Conservation (phyloP, 495 filamentous ascomycete species). For the Aspergillus asperescens region DNA sequence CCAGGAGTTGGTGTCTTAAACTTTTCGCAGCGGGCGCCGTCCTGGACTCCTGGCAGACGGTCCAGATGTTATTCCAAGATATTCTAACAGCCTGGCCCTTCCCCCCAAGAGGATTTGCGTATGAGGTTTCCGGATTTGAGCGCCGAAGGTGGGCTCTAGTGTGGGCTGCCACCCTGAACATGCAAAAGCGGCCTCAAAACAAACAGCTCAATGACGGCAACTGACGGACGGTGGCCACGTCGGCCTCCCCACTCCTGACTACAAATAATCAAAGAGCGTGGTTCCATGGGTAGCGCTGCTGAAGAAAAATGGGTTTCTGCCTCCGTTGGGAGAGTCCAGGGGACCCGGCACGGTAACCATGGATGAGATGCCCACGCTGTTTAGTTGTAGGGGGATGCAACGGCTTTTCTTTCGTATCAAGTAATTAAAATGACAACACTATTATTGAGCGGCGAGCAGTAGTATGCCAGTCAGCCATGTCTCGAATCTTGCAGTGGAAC, state of each 20-base stretch:
- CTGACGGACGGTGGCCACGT: slow-evolving; percentile 9
- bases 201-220: too few relatives aligned
- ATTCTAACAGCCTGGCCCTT: background rate
- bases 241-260: slow-evolving; percentile 4
- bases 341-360: background rate
- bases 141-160: background rate
- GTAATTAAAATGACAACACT: background rate
- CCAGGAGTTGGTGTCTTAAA: background rate
- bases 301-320: background rate
- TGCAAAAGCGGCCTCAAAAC: slow-evolving; percentile 9
- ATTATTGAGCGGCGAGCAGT: too few relatives aligned
- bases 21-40: too few relatives aligned
- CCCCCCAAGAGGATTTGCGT: background rate
- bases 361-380: background rate
- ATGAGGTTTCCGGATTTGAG: background rate
- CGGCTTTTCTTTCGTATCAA: background rate
- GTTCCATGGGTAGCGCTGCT: slow-evolving; percentile 5
- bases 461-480: too few relatives aligned
- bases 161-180: background rate
- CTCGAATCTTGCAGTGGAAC: slow-evolving; percentile 11
- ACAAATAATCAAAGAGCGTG: slow-evolving; percentile 7
- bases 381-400: background rate
- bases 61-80: background rate
- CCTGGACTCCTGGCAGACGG: background rate
- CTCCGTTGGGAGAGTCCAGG: background rate